Evolutionary conservation across 495 filamentous ascomycete species (phyloP), one percentile per base, ranked within the genome.

Genomic region (Hypoxylon fragiforme): DNA sequence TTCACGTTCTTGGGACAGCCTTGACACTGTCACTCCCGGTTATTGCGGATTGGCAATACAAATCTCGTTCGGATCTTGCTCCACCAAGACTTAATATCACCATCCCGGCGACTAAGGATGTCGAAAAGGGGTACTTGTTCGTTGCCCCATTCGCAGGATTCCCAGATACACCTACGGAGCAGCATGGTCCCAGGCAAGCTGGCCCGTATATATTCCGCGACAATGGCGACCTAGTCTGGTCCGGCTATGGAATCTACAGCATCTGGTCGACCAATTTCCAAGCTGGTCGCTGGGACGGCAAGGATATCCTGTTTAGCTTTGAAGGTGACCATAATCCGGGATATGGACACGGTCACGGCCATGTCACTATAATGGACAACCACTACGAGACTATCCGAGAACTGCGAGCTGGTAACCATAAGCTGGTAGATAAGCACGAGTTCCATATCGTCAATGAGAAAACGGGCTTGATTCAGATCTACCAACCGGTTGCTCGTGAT

Each of bases 31-130:
- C 69, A 2, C 52, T 69, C 7, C 44, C 43, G 0, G 74, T 59
- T 19, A 42, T 60, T 32, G 78, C 77, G 12, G 76, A 83, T 63
- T 83, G 79, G 79, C 76, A 80, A 50, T 81, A 76, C 68, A 77
- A 75, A 46, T 81, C 80, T 13, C 77, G 79, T 22, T 66, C 78
- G 15, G 80, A 81, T 57, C 68, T 83, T n/a, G 75, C 80, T 8
- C 79, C 79, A 9, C 79, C 79, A 15, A 72, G 68, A 8, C 64
- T 82, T 37, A 82, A 83, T 50, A 81, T 82, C 65, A 83, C 78
- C 30, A 81, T 81, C 35, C 71, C 74, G 3, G 76, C 78, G 0
- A 63, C 77, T 9, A 32, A 67, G 30, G 73, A 76, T 40, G 75
- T 78, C 22, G 75, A 77, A 43, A 67, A 72, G 48, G 79, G 79